Evolutionary conservation across 306 rosid genomes (phyloP).

Genomic region (Fagus crenata): DNA sequence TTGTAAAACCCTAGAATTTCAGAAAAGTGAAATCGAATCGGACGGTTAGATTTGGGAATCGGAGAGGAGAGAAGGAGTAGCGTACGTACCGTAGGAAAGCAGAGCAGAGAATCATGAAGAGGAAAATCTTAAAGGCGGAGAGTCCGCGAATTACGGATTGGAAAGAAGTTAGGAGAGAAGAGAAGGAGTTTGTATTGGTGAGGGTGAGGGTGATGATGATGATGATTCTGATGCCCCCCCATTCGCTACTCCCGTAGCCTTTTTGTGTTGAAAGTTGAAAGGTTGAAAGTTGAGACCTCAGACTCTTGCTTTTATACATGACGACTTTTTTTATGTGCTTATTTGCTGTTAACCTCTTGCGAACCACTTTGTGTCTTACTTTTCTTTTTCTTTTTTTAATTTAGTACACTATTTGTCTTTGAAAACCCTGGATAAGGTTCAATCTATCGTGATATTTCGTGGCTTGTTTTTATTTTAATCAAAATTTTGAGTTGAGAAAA

Average conservation of each 20-base stretch:
- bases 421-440: too few relatives aligned
- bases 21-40: constrained; percentile 16
- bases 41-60: constrained; percentile 22
- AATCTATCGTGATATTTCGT: too few relatives aligned
- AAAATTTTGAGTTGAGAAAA: too few relatives aligned
- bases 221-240: constrained; percentile 53
- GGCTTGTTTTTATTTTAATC: too few relatives aligned
- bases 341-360: too few relatives aligned
- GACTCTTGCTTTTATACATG: constrained; percentile 27
- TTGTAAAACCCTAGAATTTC: constrained; percentile 23
- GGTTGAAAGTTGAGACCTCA: constrained; percentile 30
- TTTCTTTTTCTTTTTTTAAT: neutral
- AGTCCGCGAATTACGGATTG: constrained; percentile 46
- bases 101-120: constrained; percentile 16
- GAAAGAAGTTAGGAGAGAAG: constrained; percentile 41
- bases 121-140: constrained; percentile 31
- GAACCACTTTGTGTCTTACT: neutral
- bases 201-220: neutral
- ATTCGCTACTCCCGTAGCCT: constrained; percentile 15
- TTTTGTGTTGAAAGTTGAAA: constrained; percentile 21
- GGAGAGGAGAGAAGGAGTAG: constrained; percentile 19
- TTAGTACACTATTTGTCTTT: too few relatives aligned
- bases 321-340: constrained; percentile 15
- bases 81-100: constrained; percentile 23
- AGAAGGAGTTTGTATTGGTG: constrained; percentile 46